Evolutionary conservation across 1,139 yeast species (phyloP).

Genomic region (Scheffersomyces illinoinensis): DNA sequence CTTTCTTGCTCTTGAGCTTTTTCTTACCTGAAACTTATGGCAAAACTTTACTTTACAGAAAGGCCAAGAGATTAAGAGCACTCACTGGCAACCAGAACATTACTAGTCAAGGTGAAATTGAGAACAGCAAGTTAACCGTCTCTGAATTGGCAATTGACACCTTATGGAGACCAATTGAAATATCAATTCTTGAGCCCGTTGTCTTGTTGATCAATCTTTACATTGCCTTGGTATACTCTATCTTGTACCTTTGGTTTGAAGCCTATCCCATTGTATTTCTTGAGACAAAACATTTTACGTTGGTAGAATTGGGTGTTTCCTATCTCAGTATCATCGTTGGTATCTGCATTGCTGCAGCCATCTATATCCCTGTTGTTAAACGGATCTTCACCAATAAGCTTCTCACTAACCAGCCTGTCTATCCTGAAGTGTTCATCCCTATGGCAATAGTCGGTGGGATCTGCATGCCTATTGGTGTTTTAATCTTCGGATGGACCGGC

Average conservation of each 20-base stretch:
- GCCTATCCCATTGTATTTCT: slow-evolving; percentile 58
- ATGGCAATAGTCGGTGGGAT: slow-evolving; percentile 45
- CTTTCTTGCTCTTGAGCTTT: slow-evolving; percentile 25
- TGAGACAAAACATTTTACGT: slow-evolving; percentile 46
- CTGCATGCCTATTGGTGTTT: slow-evolving; percentile 44
- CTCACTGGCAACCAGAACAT: slow-evolving; percentile 34
- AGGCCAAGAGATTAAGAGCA: slow-evolving; percentile 36
- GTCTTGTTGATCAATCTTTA: slow-evolving; percentile 50
- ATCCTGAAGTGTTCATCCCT: slow-evolving; percentile 45
- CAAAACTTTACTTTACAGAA: slow-evolving; percentile 34
- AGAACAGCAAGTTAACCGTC: slow-evolving; percentile 17
- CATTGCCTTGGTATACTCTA: slow-evolving; percentile 53
- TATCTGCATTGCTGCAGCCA: slow-evolving; percentile 24
- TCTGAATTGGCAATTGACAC: slow-evolving; percentile 33
- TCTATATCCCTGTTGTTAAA: slow-evolving; percentile 24
- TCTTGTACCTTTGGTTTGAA: slow-evolving; percentile 60
- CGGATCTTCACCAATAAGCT: slow-evolving; percentile 25
- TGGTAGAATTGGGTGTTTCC: slow-evolving; percentile 49
- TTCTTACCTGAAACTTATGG: slow-evolving; percentile 39
- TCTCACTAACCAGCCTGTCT: slow-evolving; percentile 19
- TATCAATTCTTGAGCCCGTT: slow-evolving; percentile 45
- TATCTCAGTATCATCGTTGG: slow-evolving; percentile 50
- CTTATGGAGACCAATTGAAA: slow-evolving; percentile 51
- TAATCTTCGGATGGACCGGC: slow-evolving; percentile 55
- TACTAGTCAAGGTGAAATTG: slow-evolving; percentile 30